Evolutionary conservation across 164 flowering plant genomes (phyloP), one percentile per base, ranked within the genome.

Genomic region (Saururus chinensis): DNA sequence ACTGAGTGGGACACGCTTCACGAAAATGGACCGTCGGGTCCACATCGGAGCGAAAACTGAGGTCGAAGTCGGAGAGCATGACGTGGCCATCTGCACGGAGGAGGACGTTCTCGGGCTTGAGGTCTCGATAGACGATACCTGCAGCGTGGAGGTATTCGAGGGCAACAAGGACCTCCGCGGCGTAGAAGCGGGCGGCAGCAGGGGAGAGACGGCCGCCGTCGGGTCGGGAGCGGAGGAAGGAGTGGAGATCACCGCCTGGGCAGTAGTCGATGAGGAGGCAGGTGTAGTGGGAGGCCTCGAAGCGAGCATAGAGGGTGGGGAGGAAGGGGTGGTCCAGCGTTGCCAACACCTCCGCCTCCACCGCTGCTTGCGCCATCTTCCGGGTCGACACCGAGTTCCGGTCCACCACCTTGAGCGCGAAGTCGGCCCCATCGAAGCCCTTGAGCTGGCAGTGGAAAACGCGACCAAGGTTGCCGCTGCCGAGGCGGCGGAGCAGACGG

Each of bases 61-160:
- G 76, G 66, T 92, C 98, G 67, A 92, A 92, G 68, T 92, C 98
- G 14, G 98, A 81, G 26, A 89, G 81, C 97, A 92, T 89, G 48
- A 89, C 79, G 64, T 92, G 98, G 13, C 98, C 98, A 66, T 92
- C 91, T 66, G 83, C 95, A 24, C 96, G 71, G 37, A 84, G 84
- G 59, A 92, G 74, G 55, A 92, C 81, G 76, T 92, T 92, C 65
- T 92, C 95, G 24, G 98, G 98, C 71, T 92, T 92, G 58, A 92
- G 75, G 69, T 92, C 98, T 42, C 98, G 72, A 68, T 92, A 92
- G 4, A 92, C 82, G 19, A 92, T 76, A 21, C 98, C 98, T 56
- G 85, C 81, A 74, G 87, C 84, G 77, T 92, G 98, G 57, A 92
- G 71, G 68, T 92, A 92, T 70, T 92, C 98, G 68, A 92, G 64